phyloP scores from a whole-genome alignment of 1,139 yeast genomes.

The Lodderomyces parapsilosis region DNA sequence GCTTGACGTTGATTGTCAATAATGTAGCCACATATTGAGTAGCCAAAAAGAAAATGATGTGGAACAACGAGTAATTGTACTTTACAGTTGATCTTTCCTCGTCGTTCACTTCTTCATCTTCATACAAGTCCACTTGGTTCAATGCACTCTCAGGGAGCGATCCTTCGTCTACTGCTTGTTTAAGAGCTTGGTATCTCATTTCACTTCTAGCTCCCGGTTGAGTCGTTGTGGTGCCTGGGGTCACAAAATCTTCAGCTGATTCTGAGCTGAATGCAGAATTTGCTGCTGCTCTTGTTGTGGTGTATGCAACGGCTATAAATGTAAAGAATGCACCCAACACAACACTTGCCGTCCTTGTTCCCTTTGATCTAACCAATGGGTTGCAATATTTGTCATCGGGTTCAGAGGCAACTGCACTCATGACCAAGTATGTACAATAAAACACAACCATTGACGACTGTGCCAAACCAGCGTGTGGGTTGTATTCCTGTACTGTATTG shows the following conservation, averaged over 20 bases:
- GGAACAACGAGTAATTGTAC: conserved; percentile 88
- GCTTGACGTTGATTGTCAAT: conserved; percentile 85
- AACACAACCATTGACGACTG: conserved; percentile 95
- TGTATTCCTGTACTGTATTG: conserved; percentile 84
- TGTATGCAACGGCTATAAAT: conserved; percentile 91
- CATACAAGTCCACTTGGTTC: conserved; percentile 62
- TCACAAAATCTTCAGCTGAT: conserved; percentile 12
- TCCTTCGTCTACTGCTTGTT: conserved; percentile 94
- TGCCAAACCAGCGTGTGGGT: conserved; percentile 95
- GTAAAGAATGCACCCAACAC: conserved; percentile 92
- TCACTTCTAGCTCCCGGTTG: conserved; percentile 65
- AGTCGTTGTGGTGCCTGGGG: conserved; percentile 27
- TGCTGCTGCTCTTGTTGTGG: conserved; percentile 96
- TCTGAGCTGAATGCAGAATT: conserved; percentile 54
- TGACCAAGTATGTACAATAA: conserved; percentile 86
- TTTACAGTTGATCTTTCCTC: conserved; percentile 71
- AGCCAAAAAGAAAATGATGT: conserved; percentile 87
- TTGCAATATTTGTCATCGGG: conserved; percentile 93
- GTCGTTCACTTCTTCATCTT: conserved; percentile 45
- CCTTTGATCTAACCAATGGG: conserved; percentile 83
- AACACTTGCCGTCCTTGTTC: conserved; percentile 87
- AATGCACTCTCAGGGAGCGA: conserved; percentile 92
- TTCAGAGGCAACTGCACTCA: conserved; percentile 94
- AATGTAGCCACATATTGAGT: conserved; percentile 97
- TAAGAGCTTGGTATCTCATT: conserved; percentile 83